Percentiles rank a stretch among this genome's conserved stretches.
Conservation (phyloP, 306 rosid species). For the Cucurbita maxima region DNA sequence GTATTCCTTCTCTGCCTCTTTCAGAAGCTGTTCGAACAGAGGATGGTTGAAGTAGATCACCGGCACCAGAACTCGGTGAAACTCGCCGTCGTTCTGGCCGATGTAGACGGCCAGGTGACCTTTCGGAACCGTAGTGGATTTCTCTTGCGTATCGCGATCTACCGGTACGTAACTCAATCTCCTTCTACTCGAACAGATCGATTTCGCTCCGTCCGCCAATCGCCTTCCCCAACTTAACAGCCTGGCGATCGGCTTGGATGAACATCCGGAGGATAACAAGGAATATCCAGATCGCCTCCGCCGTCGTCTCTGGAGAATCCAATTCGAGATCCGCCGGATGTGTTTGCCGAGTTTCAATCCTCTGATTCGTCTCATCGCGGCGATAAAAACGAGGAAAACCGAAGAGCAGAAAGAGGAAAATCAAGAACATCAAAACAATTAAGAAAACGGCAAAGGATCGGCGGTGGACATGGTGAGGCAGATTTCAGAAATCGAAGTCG, state of each 20-base stretch:
- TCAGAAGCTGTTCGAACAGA: constrained; percentile 50
- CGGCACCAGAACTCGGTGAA: constrained; percentile 66
- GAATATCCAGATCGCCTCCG: constrained; percentile 15
- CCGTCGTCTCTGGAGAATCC: constrained; percentile 21
- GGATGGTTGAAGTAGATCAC: constrained; percentile 88
- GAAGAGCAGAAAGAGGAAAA: not conserved
- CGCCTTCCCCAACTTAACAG: constrained; percentile 51
- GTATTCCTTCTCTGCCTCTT: constrained; percentile 58
- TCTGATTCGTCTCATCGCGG: constrained; percentile 29
- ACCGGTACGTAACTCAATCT: constrained; percentile 28
- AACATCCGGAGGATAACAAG: not conserved
- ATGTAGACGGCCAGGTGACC: constrained; percentile 86
- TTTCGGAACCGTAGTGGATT: constrained; percentile 41
- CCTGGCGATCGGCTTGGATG: constrained; percentile 17
- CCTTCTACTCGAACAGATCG: constrained; percentile 21
- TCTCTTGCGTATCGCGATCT: constrained; percentile 19
- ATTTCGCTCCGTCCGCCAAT: constrained; percentile 29
- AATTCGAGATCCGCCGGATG: constrained; percentile 25
- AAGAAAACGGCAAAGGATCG: constrained; percentile 65
- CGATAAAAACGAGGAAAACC: not conserved
- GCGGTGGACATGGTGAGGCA: constrained; percentile 59
- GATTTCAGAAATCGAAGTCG: constrained; percentile 43
- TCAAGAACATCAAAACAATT: not conserved
- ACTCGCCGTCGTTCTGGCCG: constrained; percentile 63
- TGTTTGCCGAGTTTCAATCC: constrained; percentile 58